Percentiles rank a stretch among this genome's conserved stretches.
Conservation (phyloP, 768 basidiomycete species). For the Tulasnella sp. region DNA sequence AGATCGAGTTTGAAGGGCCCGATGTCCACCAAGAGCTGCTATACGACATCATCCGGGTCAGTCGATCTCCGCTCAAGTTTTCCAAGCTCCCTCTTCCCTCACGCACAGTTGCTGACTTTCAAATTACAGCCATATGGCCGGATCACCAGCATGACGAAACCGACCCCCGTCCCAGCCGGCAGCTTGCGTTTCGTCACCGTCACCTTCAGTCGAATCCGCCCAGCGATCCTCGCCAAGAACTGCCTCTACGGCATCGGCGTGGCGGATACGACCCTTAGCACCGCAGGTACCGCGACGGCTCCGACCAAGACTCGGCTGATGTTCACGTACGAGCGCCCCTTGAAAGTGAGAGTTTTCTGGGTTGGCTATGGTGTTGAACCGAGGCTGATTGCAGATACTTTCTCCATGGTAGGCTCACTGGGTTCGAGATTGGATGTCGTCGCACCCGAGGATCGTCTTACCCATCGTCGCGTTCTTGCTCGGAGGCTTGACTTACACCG, state of each 20-base stretch:
- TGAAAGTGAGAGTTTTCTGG: slow-evolving; percentile 27
- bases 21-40: slow-evolving; percentile 72
- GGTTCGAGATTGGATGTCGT: slow-evolving; percentile 67
- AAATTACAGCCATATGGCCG: slow-evolving; percentile 62
- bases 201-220: slow-evolving; percentile 46
- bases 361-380: not conserved
- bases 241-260: slow-evolving; percentile 50
- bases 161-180: slow-evolving; percentile 52
- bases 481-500: slow-evolving; percentile 84
- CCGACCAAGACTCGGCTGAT: slow-evolving; percentile 34
- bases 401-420: slow-evolving; percentile 32
- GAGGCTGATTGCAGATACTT: not conserved
- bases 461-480: slow-evolving; percentile 76
- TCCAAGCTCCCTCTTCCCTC: not conserved
- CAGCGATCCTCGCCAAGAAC: slow-evolving; percentile 76
- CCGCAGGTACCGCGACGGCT: not conserved
- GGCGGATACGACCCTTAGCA: slow-evolving; percentile 13
- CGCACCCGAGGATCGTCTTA: slow-evolving; percentile 76
- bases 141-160: slow-evolving; percentile 53
- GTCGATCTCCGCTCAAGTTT: slow-evolving; percentile 19
- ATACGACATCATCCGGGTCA: slow-evolving; percentile 66
- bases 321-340: slow-evolving; percentile 47
- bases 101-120: not conserved
- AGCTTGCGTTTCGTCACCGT: slow-evolving; percentile 54
- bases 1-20: slow-evolving; percentile 79